Base-by-base conservation (phyloP, 768 basidiomycete species). In the Cytidiella melzeri region DNA sequence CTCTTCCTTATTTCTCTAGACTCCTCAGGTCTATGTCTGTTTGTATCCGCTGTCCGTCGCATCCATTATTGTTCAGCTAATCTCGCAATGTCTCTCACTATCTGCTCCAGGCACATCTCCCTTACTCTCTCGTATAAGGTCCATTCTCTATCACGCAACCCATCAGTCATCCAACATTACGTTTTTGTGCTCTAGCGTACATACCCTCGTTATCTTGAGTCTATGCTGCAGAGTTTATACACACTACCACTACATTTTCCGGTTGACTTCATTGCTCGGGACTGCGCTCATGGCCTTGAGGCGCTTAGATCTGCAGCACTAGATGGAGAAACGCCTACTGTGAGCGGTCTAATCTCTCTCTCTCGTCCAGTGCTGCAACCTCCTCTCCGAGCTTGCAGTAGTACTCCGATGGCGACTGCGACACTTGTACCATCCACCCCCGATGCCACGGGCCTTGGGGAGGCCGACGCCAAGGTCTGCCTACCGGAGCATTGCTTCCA, bases 401-500 rank as follows among this genome's bases (percentile, higher is more conserved):
- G 20, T 36, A 13, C 45, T 18, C 39, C 47, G 50, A 83, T 82
- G 80, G 77, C 24, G 40, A 34, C 30, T 15, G 30, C 30, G 15
- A 48, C 79, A 58, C 74, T 79, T 65, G 58, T 77, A 59, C 79
- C 77, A 39, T 69, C 74, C 42, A 66, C 77, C 64, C 76, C 75
- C 55, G 65, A 67, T 57, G 66, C 70, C 57, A 69, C 68, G 53
- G 55, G 53, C 57, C 60, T 60, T 56, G 61, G 67, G 58, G 73
- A 69, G 54, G 59, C 65, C 60, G 71, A 69, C 50, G 61, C 64
- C 56, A 61, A 71, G 52, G 69, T 72, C 57, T 92, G 89, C 72
- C 74, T 68, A 15, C 76, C 74, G 27, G 82, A 87, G 57, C 89
- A 92, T 63, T 87, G 84, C 61, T 90, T 81, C 63, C 76, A 86